Percentiles rank a stretch among this genome's conserved stretches.
Evolutionary conservation across 768 basidiomycete genomes (phyloP).

Genomic region (Boletus coccyginus): DNA sequence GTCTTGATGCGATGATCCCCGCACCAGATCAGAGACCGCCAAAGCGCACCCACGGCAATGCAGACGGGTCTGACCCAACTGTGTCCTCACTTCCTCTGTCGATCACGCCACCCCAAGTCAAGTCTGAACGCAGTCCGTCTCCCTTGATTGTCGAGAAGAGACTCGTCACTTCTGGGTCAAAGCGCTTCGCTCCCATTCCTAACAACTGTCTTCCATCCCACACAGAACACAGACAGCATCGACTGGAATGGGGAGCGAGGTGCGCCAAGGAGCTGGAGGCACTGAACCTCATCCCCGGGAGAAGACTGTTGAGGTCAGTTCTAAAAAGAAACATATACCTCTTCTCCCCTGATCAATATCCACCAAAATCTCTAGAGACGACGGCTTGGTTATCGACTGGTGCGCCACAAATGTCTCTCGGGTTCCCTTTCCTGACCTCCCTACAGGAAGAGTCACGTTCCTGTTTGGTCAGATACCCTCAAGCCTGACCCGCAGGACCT

Average conservation of each 20-base stretch:
- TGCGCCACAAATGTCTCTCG: slow-evolving; percentile 1
- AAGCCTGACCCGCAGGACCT: slow-evolving; percentile 26
- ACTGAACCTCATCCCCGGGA: slow-evolving; percentile 22
- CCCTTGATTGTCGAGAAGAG: slow-evolving; percentile 12
- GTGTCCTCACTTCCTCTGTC: not conserved
- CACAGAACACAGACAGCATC: slow-evolving; percentile 18
- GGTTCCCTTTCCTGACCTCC: not conserved
- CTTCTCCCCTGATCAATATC: not conserved
- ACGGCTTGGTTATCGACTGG: slow-evolving; percentile 33
- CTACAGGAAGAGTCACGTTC: slow-evolving; percentile 27
- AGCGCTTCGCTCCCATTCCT: slow-evolving; percentile 29
- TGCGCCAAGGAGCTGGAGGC: slow-evolving; percentile 19
- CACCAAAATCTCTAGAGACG: slow-evolving; percentile 18
- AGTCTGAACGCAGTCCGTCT: slow-evolving; percentile 21
- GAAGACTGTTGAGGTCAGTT: slow-evolving; percentile 28
- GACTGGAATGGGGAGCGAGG: slow-evolving; percentile 20
- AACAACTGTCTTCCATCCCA: slow-evolving; percentile 21
- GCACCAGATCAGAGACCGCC: not conserved
- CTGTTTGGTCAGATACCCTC: slow-evolving; percentile 33
- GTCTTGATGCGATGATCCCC: not conserved
- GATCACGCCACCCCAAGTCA: slow-evolving; percentile 3
- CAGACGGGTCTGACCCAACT: not conserved
- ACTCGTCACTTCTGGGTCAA: slow-evolving; percentile 26
- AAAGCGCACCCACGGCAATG: slow-evolving; percentile 16
- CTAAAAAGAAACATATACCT: not conserved